phyloP scores from a whole-genome alignment of 2,329 filamentous ascomycete genomes.

The Penicillium palitans region DNA sequence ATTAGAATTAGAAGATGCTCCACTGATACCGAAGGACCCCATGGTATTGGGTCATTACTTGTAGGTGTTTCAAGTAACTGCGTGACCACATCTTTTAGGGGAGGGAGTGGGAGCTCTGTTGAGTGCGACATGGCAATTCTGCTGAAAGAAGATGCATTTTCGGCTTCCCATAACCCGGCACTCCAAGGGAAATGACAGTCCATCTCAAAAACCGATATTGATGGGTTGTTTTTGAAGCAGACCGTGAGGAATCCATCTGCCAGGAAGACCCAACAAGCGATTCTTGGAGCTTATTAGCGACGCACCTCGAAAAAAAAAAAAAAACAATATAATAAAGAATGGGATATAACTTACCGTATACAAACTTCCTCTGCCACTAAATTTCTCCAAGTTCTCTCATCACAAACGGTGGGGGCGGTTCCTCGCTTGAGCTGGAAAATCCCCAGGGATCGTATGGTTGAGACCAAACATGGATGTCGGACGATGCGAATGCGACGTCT shows the following conservation, averaged over 20 bases:
- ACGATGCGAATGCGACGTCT: slow-evolving; percentile 35
- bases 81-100: slow-evolving; percentile 25
- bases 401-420: slow-evolving; percentile 13
- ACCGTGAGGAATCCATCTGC: slow-evolving; percentile 36
- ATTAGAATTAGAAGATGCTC: slow-evolving; percentile 35
- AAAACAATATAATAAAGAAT: not conserved
- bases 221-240: slow-evolving; percentile 35
- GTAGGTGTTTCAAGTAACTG: slow-evolving; percentile 27
- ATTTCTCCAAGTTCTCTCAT: slow-evolving; percentile 25
- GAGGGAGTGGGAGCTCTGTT: slow-evolving; percentile 20
- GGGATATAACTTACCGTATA: slow-evolving; percentile 20
- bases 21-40: slow-evolving; percentile 28
- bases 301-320: not conserved
- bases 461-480: slow-evolving; percentile 34
- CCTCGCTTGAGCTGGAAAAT: slow-evolving; percentile 29
- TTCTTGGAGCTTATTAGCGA: slow-evolving; percentile 11
- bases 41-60: slow-evolving; percentile 17
- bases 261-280: slow-evolving; percentile 35
- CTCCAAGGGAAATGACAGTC: slow-evolving; percentile 34
- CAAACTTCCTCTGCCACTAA: slow-evolving; percentile 31
- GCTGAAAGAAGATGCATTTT: slow-evolving; percentile 28
- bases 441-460: slow-evolving; percentile 31
- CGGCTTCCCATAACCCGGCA: slow-evolving; percentile 33
- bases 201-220: slow-evolving; percentile 34
- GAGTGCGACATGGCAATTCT: slow-evolving; percentile 17